Evolutionary conservation across 1,284 basidiomycete species (phyloP).

Genomic region (Neotropicomus parvogracilis): DNA sequence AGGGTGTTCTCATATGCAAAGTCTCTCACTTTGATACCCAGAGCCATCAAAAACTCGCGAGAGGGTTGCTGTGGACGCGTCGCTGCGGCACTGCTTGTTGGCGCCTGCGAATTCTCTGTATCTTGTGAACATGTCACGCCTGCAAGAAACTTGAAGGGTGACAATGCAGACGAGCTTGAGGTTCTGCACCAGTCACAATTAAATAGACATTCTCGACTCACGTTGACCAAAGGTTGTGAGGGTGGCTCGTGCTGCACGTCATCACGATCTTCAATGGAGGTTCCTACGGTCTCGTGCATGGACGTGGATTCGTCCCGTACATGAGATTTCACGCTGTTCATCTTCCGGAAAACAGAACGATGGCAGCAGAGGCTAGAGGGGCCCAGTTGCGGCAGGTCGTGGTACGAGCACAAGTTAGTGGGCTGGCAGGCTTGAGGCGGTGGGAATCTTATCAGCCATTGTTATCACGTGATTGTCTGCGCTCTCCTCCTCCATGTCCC

Average conservation of each 20-base stretch:
- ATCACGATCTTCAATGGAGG: slow-evolving; percentile 6
- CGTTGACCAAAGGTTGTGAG: slow-evolving; percentile 26
- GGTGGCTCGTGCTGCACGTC: slow-evolving; percentile 18
- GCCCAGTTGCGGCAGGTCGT: slow-evolving; percentile 21
- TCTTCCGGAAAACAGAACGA: slow-evolving; percentile 7
- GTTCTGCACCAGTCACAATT: slow-evolving; percentile 21
- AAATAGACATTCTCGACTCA: slow-evolving; percentile 31
- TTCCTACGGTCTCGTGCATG: slow-evolving; percentile 2
- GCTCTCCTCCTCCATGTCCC: background rate
- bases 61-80: slow-evolving; percentile 35
- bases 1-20: slow-evolving; percentile 65
- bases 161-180: slow-evolving; percentile 30
- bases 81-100: slow-evolving; percentile 5
- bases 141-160: slow-evolving; percentile 22
- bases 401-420: slow-evolving; percentile 25
- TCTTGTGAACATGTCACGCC: slow-evolving; percentile 6
- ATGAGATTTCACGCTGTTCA: slow-evolving; percentile 15
- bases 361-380: background rate
- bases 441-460: slow-evolving; percentile 30
- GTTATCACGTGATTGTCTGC: slow-evolving; percentile 21
- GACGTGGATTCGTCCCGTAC: slow-evolving; percentile 8
- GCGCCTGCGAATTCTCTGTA: slow-evolving; percentile 19
- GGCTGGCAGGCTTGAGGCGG: slow-evolving; percentile 11
- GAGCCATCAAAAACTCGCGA: slow-evolving; percentile 36
- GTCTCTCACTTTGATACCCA: slow-evolving; percentile 67